Base-by-base conservation (phyloP, 1,284 basidiomycete species). In the Ustilago sp. region DNA sequence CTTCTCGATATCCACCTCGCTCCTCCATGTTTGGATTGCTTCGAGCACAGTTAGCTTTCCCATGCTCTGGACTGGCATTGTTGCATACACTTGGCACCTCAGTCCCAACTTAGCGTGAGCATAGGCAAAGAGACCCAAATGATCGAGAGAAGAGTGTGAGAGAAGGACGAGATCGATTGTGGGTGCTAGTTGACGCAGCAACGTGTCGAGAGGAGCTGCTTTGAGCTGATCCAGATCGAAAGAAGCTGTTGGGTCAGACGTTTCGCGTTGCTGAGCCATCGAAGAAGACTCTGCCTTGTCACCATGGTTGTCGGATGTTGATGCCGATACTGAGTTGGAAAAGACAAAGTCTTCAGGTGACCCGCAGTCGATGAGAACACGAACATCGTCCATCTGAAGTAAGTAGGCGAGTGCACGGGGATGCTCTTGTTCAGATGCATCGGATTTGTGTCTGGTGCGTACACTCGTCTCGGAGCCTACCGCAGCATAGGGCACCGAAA, bases 21-120 rank as follows among this genome's bases (percentile, higher is more conserved):
- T 54, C 55, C 82, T 78, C 83, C 65, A 86, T 45, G 59, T 59
- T 38, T 78, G 77, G 13, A 80, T 71, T 9, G 78, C 79, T 55
- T 85, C 83, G 19, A 82, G 75, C 31, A 82, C 79, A 19, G 94
- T 94, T 54, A 98, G 93, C 38, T 94, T 90, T 3, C 93, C 96
- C 93, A 96, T 98, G 63, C 95, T 94, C 79, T 97, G 94, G 0
- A 97, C 94, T 28, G 97, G 96, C 54, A 99, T 90, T 0, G 96
- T 97, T 0, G 94, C 93, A 86, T 98, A 99, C n/a, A 94, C 91
- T 9, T 94, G 94, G 48, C 95, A 95, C 59, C 90, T 92, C 45
- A 99, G 89, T 19, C 92, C 93, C 91, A 94, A 95, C 81, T 91
- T 89, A 6, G 95, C 90, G 80, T 93, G 90, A 0, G 95, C 95